A percentile compares a stretch with the other conserved stretches of the same genome.
phyloP scores from a whole-genome alignment of 2,329 filamentous ascomycete genomes.

The Colletotrichum orbiculare region DNA sequence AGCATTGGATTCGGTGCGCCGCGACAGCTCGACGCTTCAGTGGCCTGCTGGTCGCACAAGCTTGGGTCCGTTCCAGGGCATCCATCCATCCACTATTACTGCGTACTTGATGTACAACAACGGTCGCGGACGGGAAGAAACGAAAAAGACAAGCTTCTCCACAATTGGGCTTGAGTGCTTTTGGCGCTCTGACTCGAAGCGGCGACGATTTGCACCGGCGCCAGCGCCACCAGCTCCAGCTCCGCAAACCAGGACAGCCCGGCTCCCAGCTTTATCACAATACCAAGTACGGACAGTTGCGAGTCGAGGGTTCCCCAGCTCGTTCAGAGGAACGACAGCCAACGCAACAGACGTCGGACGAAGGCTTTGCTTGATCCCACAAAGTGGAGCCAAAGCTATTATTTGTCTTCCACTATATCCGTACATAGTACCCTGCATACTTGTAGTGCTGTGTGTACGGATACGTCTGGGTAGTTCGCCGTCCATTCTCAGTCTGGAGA shows the following conservation, averaged over 20 bases:
- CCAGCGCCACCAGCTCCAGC: conserved; percentile 17
- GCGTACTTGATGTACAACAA: background rate
- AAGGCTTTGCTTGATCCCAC: conserved; percentile 29
- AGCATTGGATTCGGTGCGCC: too few species aligned
- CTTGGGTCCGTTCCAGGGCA: conserved; percentile 1
- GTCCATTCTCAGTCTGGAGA: conserved; percentile 10
- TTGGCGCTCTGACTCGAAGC: conserved; percentile 36
- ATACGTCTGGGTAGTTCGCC: background rate
- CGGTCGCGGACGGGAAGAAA: conserved; percentile 37
- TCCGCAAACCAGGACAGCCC: conserved; percentile 21
- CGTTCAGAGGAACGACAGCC: conserved; percentile 19
- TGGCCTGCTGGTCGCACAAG: too few species aligned
- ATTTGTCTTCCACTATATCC: background rate
- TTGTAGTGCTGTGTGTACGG: too few species aligned
- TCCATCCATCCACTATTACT: background rate
- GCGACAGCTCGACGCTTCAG: too few species aligned
- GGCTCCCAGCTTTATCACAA: conserved; percentile 9
- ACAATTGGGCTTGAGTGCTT: conserved; percentile 53
- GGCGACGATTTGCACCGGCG: conserved; percentile 34
- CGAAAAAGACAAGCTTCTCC: conserved; percentile 41
- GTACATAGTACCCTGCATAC: too few species aligned
- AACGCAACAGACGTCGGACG: conserved; percentile 8
- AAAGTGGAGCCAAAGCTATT: conserved; percentile 24
- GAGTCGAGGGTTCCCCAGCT: conserved; percentile 24
- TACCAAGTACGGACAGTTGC: background rate